phyloP scores from a whole-genome alignment of 2,329 filamentous ascomycete genomes.

The Penicillium sp. region DNA sequence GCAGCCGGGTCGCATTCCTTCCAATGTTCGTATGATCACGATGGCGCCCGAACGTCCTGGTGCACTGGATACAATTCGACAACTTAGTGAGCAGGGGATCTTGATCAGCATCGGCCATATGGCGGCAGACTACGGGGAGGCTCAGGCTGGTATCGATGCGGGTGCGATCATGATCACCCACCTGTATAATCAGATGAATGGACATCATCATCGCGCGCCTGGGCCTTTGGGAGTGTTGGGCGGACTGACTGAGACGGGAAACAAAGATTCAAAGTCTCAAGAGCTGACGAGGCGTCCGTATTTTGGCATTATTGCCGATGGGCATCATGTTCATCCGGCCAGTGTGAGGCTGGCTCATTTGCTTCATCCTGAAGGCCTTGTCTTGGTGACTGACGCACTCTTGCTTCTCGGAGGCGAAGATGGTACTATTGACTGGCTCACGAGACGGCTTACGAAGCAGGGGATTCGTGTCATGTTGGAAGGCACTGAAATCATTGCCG shows the following conservation, averaged over 20 bases:
- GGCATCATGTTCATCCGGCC: conserved; percentile 13
- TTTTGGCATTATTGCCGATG: conserved; percentile 19
- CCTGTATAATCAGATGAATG: conserved; percentile 16
- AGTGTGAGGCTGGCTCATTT: conserved; percentile 11
- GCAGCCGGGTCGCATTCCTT: background rate
- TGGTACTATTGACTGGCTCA: conserved; percentile 15
- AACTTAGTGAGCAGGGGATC: conserved; percentile 7
- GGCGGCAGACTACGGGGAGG: conserved; percentile 9
- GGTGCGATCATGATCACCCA: conserved; percentile 15
- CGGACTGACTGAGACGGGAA: conserved; percentile 16
- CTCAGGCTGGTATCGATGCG: conserved; percentile 2
- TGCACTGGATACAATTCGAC: conserved; percentile 12
- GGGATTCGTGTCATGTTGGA: conserved; percentile 8
- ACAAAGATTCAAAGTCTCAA: background rate
- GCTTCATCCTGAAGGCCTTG: conserved; percentile 9
- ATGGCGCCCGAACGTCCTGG: conserved; percentile 13
- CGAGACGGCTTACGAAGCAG: conserved; percentile 10
- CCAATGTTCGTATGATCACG: conserved; percentile 15
- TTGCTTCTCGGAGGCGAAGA: conserved; percentile 16
- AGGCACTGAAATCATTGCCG: conserved; percentile 18
- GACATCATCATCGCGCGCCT: conserved; percentile 14
- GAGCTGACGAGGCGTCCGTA: conserved; percentile 7
- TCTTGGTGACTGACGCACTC: conserved; percentile 18
- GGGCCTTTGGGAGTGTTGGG: conserved; percentile 10
- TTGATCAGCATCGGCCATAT: conserved; percentile 15